phyloP scores from a whole-genome alignment of 331 rosid genomes.

The Malus hybrid region DNA sequence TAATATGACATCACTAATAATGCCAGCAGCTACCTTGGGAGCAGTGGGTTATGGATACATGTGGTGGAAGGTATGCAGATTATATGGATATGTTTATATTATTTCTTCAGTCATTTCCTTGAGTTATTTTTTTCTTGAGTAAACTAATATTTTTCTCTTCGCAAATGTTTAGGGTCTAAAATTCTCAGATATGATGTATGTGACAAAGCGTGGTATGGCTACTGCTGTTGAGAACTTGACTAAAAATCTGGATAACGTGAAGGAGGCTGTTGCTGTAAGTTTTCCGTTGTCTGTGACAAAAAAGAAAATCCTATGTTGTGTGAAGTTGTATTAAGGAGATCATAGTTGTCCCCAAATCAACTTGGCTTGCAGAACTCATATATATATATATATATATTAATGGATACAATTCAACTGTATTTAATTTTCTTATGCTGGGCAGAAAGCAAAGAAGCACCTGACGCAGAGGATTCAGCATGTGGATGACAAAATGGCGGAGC shows the following conservation, averaged over 20 bases:
- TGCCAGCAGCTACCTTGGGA: constrained; percentile 81
- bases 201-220: constrained; percentile 78
- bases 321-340: background rate
- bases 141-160: constrained; percentile 8
- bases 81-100: background rate
- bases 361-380: background rate
- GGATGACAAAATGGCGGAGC: constrained; percentile 84
- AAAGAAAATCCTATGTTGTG: background rate
- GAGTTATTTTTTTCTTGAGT: background rate
- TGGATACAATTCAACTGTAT: background rate
- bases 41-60: constrained; percentile 89
- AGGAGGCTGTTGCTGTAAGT: constrained; percentile 86
- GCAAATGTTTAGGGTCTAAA: constrained; percentile 60
- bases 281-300: background rate
- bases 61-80: constrained; percentile 82
- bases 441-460: constrained; percentile 94
- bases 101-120: background rate
- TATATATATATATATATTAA: background rate
- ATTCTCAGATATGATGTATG: constrained; percentile 89
- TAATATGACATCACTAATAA: constrained; percentile 44
- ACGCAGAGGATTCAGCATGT: constrained; percentile 81
- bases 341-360: background rate
- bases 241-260: constrained; percentile 69
- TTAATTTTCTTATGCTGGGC: constrained; percentile 24
- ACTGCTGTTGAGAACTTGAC: constrained; percentile 74